Conservation (phyloP, 73 alveolate species). For the Paramecium caudatum region DNA sequence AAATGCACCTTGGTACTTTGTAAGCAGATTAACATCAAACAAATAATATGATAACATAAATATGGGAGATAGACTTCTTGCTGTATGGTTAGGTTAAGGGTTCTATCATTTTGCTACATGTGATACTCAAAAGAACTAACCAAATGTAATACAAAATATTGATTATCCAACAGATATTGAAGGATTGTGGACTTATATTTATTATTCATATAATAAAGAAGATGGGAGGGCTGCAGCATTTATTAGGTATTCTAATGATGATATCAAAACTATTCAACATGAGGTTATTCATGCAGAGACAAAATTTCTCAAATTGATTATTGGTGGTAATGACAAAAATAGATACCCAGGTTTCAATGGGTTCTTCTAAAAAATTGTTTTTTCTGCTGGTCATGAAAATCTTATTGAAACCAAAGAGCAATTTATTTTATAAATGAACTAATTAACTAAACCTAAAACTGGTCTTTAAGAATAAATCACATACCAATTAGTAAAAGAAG, state of each 20-base stretch:
- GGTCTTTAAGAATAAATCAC: background rate
- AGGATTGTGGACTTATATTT: conserved; percentile 59
- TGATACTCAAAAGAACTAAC: background rate
- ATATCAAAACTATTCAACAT: background rate
- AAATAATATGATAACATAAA: conserved; percentile 14
- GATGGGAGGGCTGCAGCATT: background rate
- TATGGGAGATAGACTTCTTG: conserved; percentile 62
- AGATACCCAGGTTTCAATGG: conserved; percentile 65
- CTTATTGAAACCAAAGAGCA: background rate
- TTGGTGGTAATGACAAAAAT: conserved; percentile 55
- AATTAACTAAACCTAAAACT: background rate
- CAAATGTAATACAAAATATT: background rate
- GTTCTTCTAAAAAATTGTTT: background rate
- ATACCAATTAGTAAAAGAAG: background rate
- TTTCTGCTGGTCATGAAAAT: background rate
- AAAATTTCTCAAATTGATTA: background rate
- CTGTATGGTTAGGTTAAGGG: conserved; percentile 46
- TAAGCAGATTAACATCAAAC: conserved; percentile 26
- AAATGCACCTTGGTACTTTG: conserved; percentile 64
- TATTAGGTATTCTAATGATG: conserved; percentile 8
- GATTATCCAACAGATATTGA: conserved; percentile 67
- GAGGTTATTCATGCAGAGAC: background rate
- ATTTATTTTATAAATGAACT: background rate
- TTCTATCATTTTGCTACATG: background rate
- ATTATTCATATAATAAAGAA: conserved; percentile 40